Evolutionary conservation across 2,329 filamentous ascomycete genomes (phyloP), one percentile per base, ranked within the genome.

Genomic region (Arthroderma sp.): DNA sequence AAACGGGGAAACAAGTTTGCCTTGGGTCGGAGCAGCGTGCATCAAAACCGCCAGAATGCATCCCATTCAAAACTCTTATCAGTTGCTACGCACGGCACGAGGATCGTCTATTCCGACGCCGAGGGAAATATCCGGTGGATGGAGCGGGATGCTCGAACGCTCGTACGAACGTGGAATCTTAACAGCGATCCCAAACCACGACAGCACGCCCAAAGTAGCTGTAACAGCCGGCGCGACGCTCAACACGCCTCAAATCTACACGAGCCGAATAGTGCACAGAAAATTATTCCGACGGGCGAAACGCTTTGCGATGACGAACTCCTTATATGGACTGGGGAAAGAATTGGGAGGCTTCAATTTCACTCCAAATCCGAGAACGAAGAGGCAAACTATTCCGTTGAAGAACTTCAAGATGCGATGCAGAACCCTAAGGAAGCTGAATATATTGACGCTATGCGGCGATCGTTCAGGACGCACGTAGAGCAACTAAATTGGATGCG

Each of bases 71-170:
- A 91, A 56, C 70, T 96, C 1, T 70, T 96, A 8, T 85, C 83
- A 0, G 83, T 91, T 0, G 77, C 80, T 4, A 79, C 80, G 10
- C 89, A 96, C 52, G 89, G 89, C 4, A 83, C 81, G 5, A 75
- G 83, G 4, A 74, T 95, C 30, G 85, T 86, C 11, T 84, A 84
- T 52, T 85, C 85, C 2, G 89, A 96, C 56, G 83, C 83, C 1
- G 78, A 85, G 27, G 89, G 89, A 0, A 78, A 81, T 42, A 62
- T 96, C 50, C 89, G 86, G 60, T 96, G 89, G 88, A 78, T 93
- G 38, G 89, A 96, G 62, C 73, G 88, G 32, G 86, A 95, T 56
- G 87, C 84, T 0, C 67, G 64, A 33, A 68, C 69, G 6, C 64
- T 71, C 28, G 69, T 79, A 4, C 66, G 76, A 9, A 65, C 66